These are phyloP conservation scores for Chenopodium album DNA, from an alignment of 148 eudicot species.

Conservation along the genomic window DNA sequence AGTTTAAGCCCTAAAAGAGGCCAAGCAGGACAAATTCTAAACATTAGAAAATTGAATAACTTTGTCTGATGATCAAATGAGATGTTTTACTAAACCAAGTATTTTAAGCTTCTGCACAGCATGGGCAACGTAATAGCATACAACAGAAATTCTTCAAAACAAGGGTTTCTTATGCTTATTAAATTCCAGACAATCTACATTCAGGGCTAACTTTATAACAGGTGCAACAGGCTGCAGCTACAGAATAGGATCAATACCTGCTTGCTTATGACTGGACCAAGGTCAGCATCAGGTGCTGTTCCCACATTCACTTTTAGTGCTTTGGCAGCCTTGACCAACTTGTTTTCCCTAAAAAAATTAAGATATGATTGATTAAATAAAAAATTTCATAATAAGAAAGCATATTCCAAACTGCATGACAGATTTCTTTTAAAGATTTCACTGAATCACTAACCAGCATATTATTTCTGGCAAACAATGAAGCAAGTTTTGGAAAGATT, in stretches of 20 bases:
- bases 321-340: conserved; percentile 82
- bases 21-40: too few species aligned
- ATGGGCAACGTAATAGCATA: neutral
- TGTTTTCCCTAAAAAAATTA: conserved; percentile 62
- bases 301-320: conserved; percentile 85
- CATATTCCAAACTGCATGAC: neutral
- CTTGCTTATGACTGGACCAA: conserved; percentile 97
- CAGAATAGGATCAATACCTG: conserved; percentile 45
- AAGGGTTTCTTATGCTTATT: neutral
- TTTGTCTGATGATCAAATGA: neutral
- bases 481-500: neutral
- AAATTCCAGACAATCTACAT: neutral
- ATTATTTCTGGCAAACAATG: conserved; percentile 4
- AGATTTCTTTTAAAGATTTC: neutral
- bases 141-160: neutral
- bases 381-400: neutral
- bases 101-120: neutral
- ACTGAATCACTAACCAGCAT: neutral
- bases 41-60: too few species aligned
- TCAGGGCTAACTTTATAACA: neutral
- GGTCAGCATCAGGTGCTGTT: conserved; percentile 90
- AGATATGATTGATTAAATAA: neutral
- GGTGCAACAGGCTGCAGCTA: conserved; percentile 1
- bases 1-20: too few species aligned
- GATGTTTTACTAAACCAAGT: neutral